Conservation (phyloP, 768 basidiomycete genomes). For the Candolleomyces eurysporus region DNA sequence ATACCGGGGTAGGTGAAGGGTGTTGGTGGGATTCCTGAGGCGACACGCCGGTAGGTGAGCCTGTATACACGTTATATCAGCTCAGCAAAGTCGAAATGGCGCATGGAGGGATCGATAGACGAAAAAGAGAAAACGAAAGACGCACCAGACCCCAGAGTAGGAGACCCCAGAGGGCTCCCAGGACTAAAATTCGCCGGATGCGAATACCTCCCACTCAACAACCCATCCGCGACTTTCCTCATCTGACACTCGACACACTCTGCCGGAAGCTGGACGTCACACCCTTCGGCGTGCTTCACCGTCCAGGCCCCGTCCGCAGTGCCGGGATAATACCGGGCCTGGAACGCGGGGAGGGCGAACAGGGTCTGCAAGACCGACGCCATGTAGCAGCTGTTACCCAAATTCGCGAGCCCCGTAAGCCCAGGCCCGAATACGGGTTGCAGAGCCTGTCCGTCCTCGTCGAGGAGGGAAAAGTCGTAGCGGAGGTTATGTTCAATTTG, state of each 20-base stretch:
- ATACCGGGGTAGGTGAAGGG: conserved; percentile 46
- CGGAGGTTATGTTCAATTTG: conserved; percentile 96
- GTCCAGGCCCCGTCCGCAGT: conserved; percentile 40
- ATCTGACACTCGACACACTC: conserved; percentile 95
- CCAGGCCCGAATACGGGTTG: conserved; percentile 88
- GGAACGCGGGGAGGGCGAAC: conserved; percentile 80
- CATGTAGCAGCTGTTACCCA: conserved; percentile 99
- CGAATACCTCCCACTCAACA: conserved; percentile 90
- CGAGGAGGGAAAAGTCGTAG: conserved; percentile 90
- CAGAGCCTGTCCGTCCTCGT: conserved; percentile 82
- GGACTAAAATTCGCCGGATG: conserved; percentile 42
- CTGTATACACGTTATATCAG: background rate
- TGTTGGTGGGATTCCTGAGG: conserved; percentile 11
- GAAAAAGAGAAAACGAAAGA: no score
- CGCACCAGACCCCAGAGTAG: conserved; percentile 4
- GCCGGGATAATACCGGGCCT: conserved; percentile 58
- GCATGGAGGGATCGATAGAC: no score
- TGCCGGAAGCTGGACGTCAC: conserved; percentile 68
- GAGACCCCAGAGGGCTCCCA: background rate
- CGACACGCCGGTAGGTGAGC: no score
- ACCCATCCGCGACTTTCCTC: conserved; percentile 87
- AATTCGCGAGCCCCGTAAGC: conserved; percentile 84
- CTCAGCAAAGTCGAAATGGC: no score
- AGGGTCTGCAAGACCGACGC: conserved; percentile 87
- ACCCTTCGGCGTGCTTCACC: conserved; percentile 53